A percentile compares a stretch with the other conserved stretches of the same genome.
Conservation (phyloP, 257 asterid genomes). For the Ophiorrhiza pumila region DNA sequence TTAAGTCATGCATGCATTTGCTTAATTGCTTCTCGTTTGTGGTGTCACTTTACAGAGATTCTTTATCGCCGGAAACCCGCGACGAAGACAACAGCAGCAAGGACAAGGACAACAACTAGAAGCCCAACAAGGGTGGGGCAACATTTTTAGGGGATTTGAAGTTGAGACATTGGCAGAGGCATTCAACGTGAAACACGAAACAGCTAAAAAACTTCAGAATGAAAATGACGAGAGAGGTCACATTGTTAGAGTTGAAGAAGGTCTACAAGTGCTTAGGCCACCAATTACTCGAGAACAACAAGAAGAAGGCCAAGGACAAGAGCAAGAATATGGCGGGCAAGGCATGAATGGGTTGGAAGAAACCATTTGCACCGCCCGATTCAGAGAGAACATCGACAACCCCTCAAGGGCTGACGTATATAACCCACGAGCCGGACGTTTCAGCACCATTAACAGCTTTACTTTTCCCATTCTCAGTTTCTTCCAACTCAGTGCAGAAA, state of each 20-base stretch:
- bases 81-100: not conserved
- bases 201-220: slow-evolving; percentile 5
- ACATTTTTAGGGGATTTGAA: slow-evolving; percentile 21
- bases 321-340: not conserved
- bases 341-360: slow-evolving; percentile 58
- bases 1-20: not conserved
- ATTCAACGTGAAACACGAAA: slow-evolving; percentile 17
- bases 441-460: slow-evolving; percentile 47
- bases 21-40: not conserved
- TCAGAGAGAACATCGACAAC: slow-evolving; percentile 39
- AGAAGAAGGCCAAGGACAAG: slow-evolving; percentile 3
- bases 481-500: slow-evolving; percentile 57
- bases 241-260: slow-evolving; percentile 23
- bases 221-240: slow-evolving; percentile 25
- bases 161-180: slow-evolving; percentile 12
- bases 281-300: slow-evolving; percentile 26
- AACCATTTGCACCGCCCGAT: slow-evolving; percentile 53
- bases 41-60: slow-evolving; percentile 32
- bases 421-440: slow-evolving; percentile 64
- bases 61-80: slow-evolving; percentile 63
- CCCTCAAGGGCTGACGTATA: slow-evolving; percentile 58
- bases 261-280: slow-evolving; percentile 50
- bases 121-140: slow-evolving; percentile 6
- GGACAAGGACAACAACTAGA: slow-evolving; percentile 9
- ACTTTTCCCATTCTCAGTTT: slow-evolving; percentile 58